phyloP scores from a whole-genome alignment of 305 asterid species.

The Fraxinus nigra region DNA sequence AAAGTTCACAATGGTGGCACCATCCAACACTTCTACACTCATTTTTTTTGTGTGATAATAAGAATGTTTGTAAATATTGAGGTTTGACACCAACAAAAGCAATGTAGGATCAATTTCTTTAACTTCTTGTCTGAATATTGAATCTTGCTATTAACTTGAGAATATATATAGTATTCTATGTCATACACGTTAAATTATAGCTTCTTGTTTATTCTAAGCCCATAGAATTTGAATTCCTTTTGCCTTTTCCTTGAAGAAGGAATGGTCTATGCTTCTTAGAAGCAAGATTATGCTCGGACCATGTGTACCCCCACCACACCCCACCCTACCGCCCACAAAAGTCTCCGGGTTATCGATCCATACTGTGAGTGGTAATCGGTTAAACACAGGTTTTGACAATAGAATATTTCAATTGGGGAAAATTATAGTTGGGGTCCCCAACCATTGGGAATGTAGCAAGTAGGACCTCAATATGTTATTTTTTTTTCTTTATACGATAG shows the following conservation, averaged over 20 bases:
- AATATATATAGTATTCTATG: background rate
- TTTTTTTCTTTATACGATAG: background rate
- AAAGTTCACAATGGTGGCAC: background rate
- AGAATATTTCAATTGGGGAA: background rate
- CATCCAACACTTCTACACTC: conserved; percentile 4
- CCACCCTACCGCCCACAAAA: background rate
- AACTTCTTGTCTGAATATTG: background rate
- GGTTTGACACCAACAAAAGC: background rate
- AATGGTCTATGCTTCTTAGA: background rate
- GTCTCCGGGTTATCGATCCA: background rate
- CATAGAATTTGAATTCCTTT: background rate
- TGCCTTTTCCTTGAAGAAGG: background rate
- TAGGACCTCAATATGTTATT: background rate
- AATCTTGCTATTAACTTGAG: background rate
- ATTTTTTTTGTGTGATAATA: background rate
- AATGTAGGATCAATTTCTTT: background rate
- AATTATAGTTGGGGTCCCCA: background rate
- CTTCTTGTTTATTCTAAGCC: background rate
- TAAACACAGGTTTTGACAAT: background rate
- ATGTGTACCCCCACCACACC: background rate
- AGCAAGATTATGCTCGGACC: background rate
- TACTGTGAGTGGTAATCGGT: background rate
- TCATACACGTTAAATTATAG: background rate
- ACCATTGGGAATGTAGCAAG: background rate
- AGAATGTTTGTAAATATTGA: background rate